Evolutionary conservation across 192 early-diverging fungal species (phyloP).

Genomic region (Geranomyces variabilis): DNA sequence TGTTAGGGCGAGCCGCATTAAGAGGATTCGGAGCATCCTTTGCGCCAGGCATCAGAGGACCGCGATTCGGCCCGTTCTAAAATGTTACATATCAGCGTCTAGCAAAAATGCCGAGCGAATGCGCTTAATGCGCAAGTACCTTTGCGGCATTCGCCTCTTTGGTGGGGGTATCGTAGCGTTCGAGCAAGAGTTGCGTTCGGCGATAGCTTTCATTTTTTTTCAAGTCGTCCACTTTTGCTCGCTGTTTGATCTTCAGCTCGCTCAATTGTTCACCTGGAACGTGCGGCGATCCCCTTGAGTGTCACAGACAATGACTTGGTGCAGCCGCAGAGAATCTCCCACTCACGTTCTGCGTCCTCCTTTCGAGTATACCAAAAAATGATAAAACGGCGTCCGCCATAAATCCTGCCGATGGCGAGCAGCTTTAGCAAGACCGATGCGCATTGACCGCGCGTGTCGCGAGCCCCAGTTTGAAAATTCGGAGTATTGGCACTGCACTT

Average conservation of each 20-base stretch:
- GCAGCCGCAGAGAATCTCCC: not conserved
- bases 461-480: not conserved
- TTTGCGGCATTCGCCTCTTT: slow-evolving; percentile 20
- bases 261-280: not conserved
- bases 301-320: not conserved
- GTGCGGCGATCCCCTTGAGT: too few species aligned
- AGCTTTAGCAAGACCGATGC: not conserved
- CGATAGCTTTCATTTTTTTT: slow-evolving; percentile 95
- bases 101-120: too few species aligned
- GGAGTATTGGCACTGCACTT: slow-evolving; percentile 12
- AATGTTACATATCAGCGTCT: too few species aligned
- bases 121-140: too few species aligned
- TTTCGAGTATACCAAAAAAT: slow-evolving; percentile 47
- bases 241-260: slow-evolving; percentile 42
- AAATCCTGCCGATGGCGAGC: slow-evolving; percentile 28
- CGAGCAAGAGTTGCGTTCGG: slow-evolving; percentile 83
- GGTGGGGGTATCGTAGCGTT: slow-evolving; percentile 76
- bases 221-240: slow-evolving; percentile 86
- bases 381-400: slow-evolving; percentile 34
- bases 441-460: not conserved
- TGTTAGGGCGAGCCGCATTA: not conserved
- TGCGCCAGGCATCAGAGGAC: not conserved
- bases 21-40: not conserved
- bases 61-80: slow-evolving; percentile 3
- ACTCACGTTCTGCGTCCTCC: slow-evolving; percentile 35